Conservation (phyloP, 805 yeast species). For the Candida bentonensis region DNA sequence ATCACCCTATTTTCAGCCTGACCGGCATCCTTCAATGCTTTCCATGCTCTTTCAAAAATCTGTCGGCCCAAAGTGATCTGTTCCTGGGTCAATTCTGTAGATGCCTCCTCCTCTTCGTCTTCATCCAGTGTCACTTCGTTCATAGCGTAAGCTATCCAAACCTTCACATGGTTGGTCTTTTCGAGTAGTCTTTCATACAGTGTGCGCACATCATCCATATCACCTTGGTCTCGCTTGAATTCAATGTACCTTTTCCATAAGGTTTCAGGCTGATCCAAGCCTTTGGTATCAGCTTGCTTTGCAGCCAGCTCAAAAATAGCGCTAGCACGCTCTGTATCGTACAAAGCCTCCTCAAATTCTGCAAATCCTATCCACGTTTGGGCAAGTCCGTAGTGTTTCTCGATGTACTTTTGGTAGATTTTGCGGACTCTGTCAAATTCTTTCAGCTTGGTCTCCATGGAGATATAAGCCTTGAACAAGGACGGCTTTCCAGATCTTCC, state of each 20-base stretch:
- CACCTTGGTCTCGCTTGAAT: constrained; percentile 45
- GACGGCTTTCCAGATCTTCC: constrained; percentile 44
- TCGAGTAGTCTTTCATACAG: constrained; percentile 31
- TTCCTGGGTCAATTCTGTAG: constrained; percentile 34
- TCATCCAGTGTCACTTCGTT: constrained; percentile 50
- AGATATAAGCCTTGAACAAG: constrained; percentile 50
- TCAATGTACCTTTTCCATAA: constrained; percentile 35
- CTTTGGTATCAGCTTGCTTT: constrained; percentile 13
- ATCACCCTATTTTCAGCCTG: constrained; percentile 32
- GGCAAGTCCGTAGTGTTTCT: constrained; percentile 27
- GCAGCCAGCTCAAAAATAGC: constrained; percentile 46
- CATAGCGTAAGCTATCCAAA: constrained; percentile 56
- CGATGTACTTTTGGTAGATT: constrained; percentile 55
- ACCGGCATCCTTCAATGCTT: constrained; percentile 25
- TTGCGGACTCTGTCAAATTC: constrained; percentile 72
- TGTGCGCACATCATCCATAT: constrained; percentile 40
- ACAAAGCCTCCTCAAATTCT: constrained; percentile 48
- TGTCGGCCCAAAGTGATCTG: constrained; percentile 29
- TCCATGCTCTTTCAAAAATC: constrained; percentile 42
- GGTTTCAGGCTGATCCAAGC: constrained; percentile 15
- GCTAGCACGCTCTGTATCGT: constrained; percentile 56
- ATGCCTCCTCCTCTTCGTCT: constrained; percentile 32
- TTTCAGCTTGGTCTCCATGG: constrained; percentile 49
- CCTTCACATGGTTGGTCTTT: constrained; percentile 22
- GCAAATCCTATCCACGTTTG: constrained; percentile 52